Percentiles rank a stretch among this genome's conserved stretches.
Evolutionary conservation across 768 basidiomycete genomes (phyloP).

Genomic region (Tricholoma sp.): DNA sequence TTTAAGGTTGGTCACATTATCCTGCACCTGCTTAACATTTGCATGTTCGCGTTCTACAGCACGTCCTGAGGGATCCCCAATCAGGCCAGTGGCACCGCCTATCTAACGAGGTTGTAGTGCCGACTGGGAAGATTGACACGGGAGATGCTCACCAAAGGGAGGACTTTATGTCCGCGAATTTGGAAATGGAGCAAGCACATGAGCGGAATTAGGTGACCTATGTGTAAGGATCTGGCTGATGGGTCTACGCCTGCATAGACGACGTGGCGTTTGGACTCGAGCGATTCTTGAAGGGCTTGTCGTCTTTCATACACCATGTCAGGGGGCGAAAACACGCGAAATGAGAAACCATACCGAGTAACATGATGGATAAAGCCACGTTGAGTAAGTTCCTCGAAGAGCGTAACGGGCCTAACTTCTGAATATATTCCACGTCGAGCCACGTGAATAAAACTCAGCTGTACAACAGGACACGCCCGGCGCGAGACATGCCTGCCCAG

Average conservation of each 20-base stretch:
- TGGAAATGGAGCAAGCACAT: constrained; percentile 87
- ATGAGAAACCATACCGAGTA: constrained; percentile 29
- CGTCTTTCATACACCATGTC: constrained; percentile 27
- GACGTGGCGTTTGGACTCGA: constrained; percentile 38
- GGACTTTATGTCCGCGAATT: constrained; percentile 71
- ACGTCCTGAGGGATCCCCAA: constrained; percentile 95
- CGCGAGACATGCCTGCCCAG: constrained; percentile 6
- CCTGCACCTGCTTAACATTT: constrained; percentile 48
- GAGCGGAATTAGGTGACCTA: constrained; percentile 89
- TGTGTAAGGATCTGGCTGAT: constrained; percentile 83
- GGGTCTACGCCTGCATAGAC: constrained; percentile 93
- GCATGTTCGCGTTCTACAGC: constrained; percentile 73
- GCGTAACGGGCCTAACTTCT: constrained; percentile 4
- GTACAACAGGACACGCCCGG: not conserved
- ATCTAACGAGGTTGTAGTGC: constrained; percentile 48
- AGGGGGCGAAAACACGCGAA: constrained; percentile 3
- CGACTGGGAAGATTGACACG: not conserved
- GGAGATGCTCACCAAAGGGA: constrained; percentile 69
- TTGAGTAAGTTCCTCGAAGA: constrained; percentile 38
- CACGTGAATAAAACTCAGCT: not conserved
- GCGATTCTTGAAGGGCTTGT: constrained; percentile 32
- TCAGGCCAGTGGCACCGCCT: constrained; percentile 92
- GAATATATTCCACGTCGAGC: constrained; percentile 3
- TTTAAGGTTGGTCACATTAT: constrained; percentile 63
- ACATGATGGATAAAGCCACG: constrained; percentile 46